These are phyloP conservation scores for Coriolopsis trogii DNA, from an alignment of 1,284 basidiomycete species.

Conservation along the genomic window DNA sequence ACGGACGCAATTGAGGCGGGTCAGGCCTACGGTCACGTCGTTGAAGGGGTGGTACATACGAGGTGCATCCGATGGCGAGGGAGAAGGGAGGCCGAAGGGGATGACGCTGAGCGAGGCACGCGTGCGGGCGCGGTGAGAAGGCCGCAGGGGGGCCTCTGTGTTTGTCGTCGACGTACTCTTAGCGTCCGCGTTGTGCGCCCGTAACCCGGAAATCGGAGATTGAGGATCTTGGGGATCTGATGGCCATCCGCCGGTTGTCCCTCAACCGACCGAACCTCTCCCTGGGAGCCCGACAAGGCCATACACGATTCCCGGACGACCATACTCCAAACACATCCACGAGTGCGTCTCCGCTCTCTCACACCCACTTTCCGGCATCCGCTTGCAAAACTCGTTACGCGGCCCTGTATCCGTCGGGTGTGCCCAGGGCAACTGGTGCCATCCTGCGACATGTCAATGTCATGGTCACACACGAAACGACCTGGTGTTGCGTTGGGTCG, in stretches of 20 bases:
- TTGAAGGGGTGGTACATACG: constrained; percentile 1
- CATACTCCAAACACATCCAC: too few relatives aligned
- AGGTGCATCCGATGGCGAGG: background rate
- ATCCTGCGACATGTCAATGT: too few relatives aligned
- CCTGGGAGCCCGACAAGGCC: too few relatives aligned
- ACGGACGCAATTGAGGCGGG: background rate
- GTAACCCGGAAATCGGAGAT: constrained; percentile 4
- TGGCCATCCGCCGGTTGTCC: background rate
- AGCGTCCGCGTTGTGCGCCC: background rate
- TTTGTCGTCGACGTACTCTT: background rate
- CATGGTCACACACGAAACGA: too few relatives aligned
- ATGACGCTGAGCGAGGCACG: background rate
- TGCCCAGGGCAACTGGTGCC: too few relatives aligned
- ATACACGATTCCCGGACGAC: too few relatives aligned
- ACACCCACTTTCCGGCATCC: too few relatives aligned
- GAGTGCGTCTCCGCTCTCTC: too few relatives aligned
- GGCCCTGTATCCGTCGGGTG: too few relatives aligned
- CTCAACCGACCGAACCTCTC: background rate
- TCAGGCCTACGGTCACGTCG: background rate
- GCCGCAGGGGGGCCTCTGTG: background rate
- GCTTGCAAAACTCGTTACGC: too few relatives aligned
- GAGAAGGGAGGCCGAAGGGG: background rate
- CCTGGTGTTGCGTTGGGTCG: too few relatives aligned
- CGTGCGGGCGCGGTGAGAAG: background rate
- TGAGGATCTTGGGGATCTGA: constrained; percentile 8